A percentile compares a stretch with the other conserved stretches of the same genome.
Evolutionary conservation across 2,329 filamentous ascomycete species (phyloP).

Genomic region (Macrophomina pseudophaseolina): DNA sequence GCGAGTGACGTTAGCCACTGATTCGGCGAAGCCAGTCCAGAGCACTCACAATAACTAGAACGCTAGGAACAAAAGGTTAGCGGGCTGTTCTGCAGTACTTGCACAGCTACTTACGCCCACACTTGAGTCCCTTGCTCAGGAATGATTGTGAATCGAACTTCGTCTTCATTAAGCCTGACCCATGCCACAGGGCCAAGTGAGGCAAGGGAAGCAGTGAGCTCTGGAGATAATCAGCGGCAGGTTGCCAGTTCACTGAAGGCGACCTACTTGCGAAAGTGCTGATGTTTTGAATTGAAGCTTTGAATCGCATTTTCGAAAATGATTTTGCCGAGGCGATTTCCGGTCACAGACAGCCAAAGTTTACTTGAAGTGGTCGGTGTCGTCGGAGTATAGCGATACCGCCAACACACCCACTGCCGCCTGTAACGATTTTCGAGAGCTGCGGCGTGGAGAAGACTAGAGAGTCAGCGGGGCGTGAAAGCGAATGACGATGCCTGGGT

Average conservation of each 20-base stretch:
- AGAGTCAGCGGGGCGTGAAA: neutral
- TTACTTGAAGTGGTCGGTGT: neutral
- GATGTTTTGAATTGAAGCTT: slow-evolving; percentile 58
- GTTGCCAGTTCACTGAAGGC: slow-evolving; percentile 21
- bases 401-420: neutral
- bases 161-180: slow-evolving; percentile 86
- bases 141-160: slow-evolving; percentile 92
- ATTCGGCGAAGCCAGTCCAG: neutral
- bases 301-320: slow-evolving; percentile 54
- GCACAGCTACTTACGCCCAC: slow-evolving; percentile 73
- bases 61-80: slow-evolving; percentile 39
- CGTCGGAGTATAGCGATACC: neutral
- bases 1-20: neutral
- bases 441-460: slow-evolving; percentile 4
- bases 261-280: slow-evolving; percentile 58
- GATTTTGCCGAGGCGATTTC: neutral
- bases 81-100: slow-evolving; percentile 12
- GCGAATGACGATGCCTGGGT: neutral
- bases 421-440: neutral
- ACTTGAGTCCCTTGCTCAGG: slow-evolving; percentile 94
- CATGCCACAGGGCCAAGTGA: slow-evolving; percentile 83
- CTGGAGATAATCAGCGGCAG: slow-evolving; percentile 41
- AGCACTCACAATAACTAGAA: slow-evolving; percentile 47
- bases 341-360: neutral
- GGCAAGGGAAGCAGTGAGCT: slow-evolving; percentile 66